Percentiles rank a stretch among this genome's conserved stretches.
phyloP scores from a whole-genome alignment of 345 rosid species.

The Camelina neglecta region DNA sequence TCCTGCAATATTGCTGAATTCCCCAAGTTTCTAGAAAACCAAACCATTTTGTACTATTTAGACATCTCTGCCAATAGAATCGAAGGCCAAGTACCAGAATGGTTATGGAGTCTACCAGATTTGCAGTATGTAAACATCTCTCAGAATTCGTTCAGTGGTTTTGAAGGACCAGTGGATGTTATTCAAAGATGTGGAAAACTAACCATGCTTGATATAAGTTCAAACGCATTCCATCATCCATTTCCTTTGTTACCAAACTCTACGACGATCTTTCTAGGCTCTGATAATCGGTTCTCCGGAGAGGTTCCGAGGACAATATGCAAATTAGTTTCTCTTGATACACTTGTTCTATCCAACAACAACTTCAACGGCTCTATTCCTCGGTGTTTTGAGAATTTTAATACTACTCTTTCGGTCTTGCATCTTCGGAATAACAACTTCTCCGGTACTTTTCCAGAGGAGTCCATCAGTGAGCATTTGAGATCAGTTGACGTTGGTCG shows the following conservation, averaged over 20 bases:
- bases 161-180: constrained; percentile 20
- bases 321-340: background rate
- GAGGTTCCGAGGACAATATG: constrained; percentile 25
- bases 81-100: constrained; percentile 23
- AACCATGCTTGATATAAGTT: constrained; percentile 31
- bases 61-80: constrained; percentile 39
- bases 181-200: constrained; percentile 10
- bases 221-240: constrained; percentile 6
- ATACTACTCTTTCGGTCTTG: constrained; percentile 6
- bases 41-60: background rate
- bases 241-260: constrained; percentile 25
- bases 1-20: constrained; percentile 31
- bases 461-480: background rate
- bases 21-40: constrained; percentile 33
- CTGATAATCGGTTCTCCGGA: constrained; percentile 6
- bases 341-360: constrained; percentile 42
- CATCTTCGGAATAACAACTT: constrained; percentile 34
- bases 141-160: constrained; percentile 12
- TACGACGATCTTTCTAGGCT: background rate
- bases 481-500: constrained; percentile 19
- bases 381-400: constrained; percentile 25
- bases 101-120: constrained; percentile 20
- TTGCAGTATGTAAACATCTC: constrained; percentile 20
- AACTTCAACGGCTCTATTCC: constrained; percentile 41
- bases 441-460: constrained; percentile 4